Evolutionary conservation across 2,329 filamentous ascomycete genomes (phyloP).

Genomic region (Diaporthe citrichinensis): DNA sequence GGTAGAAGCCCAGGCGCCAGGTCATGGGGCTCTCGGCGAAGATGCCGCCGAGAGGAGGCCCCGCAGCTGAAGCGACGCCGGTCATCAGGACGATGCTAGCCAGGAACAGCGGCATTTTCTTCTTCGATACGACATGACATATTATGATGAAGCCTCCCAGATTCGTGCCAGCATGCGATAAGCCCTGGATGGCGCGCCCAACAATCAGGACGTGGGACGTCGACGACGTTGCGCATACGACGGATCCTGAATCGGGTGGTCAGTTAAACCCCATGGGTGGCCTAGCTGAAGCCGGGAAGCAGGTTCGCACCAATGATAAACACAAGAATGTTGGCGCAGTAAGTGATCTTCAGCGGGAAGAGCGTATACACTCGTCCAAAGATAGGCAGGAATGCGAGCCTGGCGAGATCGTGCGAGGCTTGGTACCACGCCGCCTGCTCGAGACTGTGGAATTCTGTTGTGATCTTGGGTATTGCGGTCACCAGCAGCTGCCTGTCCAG

Average conservation of each 20-base stretch:
- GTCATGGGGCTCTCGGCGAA: not conserved
- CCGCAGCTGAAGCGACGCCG: not conserved
- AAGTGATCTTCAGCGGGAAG: conserved; percentile 5
- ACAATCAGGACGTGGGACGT: not conserved
- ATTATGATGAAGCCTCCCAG: not conserved
- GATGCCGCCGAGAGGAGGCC: not conserved
- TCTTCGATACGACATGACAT: not conserved
- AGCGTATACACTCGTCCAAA: not conserved
- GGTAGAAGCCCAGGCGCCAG: not conserved
- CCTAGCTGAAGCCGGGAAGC: no score
- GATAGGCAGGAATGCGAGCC: conserved; percentile 9
- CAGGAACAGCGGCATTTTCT: conserved; percentile 10
- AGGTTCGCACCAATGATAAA: not conserved
- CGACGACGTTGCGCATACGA: not conserved
- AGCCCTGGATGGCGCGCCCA: conserved; percentile 7
- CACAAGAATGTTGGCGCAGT: not conserved
- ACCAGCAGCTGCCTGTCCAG: not conserved
- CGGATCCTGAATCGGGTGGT: not conserved
- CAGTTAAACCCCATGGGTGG: not conserved
- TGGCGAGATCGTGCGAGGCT: not conserved
- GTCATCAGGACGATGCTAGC: not conserved
- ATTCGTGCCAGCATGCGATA: not conserved
- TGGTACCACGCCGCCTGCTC: conserved; percentile 35
- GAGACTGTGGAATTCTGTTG: conserved; percentile 32
- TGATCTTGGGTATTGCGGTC: conserved; percentile 35